Evolutionary conservation across 140 eudicot genomes (phyloP).

Genomic region (Flaveria floridana): DNA sequence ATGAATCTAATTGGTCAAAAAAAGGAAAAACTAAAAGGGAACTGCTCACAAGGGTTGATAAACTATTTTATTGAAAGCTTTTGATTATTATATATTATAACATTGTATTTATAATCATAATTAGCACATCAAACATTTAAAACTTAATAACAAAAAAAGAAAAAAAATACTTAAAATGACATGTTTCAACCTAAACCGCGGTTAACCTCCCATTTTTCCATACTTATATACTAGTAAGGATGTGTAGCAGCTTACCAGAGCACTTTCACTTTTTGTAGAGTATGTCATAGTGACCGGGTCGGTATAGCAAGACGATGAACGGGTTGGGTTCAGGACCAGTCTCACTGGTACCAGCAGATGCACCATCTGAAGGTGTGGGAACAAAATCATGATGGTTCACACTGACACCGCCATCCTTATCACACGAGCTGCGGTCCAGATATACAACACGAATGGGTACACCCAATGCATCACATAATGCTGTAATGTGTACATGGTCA

Average conservation of each 20-base stretch:
- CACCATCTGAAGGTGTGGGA: constrained; percentile 41
- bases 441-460: constrained; percentile 81
- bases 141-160: background rate
- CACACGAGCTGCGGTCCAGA: constrained; percentile 88
- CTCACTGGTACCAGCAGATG: constrained; percentile 7
- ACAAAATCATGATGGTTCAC: constrained; percentile 87
- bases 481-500: constrained; percentile 90
- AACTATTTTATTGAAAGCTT: background rate
- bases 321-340: constrained; percentile 46
- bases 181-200: background rate
- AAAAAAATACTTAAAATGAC: background rate
- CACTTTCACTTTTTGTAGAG: constrained; percentile 60
- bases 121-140: background rate
- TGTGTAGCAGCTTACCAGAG: constrained; percentile 24
- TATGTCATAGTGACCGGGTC: constrained; percentile 96
- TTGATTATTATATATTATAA: background rate
- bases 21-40: background rate
- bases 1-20: background rate
- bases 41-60: background rate
- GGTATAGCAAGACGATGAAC: constrained; percentile 68
- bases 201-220: background rate
- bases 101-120: background rate
- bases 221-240: constrained; percentile 5
- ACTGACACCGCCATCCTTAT: constrained; percentile 58
- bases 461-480: constrained; percentile 82